Evolutionary conservation across 306 rosid genomes (phyloP), one percentile per base, ranked within the genome.

Genomic region (Pterocarpus macrocarpus): DNA sequence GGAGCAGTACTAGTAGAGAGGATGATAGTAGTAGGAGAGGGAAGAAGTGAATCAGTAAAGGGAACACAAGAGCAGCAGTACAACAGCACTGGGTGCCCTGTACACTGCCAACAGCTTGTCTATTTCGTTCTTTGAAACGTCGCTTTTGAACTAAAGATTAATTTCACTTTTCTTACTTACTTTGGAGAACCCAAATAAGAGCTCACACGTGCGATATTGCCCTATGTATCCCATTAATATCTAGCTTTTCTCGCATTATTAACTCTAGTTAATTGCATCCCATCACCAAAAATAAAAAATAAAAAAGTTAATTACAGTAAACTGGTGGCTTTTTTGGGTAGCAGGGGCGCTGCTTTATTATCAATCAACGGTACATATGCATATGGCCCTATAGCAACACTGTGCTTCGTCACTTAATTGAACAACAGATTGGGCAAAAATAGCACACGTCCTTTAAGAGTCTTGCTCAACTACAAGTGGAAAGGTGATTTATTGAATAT

Each of bases 71-170:
- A 43, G 7, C 8, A 35, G 39, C 70, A 85, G 67, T 64, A 52
- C 85, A 74, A 76, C 62, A 86, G 71, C 85, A 72, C 86, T 75
- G 83, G 76, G 36, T 43, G 62, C 82, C 75, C 89, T 86, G 89
- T 69, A 62, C 87, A 77, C 85, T 80, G 50, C 61, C 86, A 75
- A 85, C 85, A 87, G 52, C 79, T 80, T 89, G 93, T 91, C 93
- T 69, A 64, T 89, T 80, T 87, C 73, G 83, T 84, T 81, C 82
- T 72, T 82, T 86, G 90, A 75, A 71, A 84, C 84, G 93, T 86
- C 91, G 85, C 89, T 91, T 87, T 86, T 86, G 63, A 84, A 74
- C 74, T 85, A 78, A 76, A 72, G 70, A 35, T 28, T 68, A 73
- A 15, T 58, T 53, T 52, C 61, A 76, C 71, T 56, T 75, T 16